These are phyloP conservation scores for Aspergillus bridgeri DNA, from an alignment of 495 filamentous ascomycete genomes.

Conservation along the genomic window DNA sequence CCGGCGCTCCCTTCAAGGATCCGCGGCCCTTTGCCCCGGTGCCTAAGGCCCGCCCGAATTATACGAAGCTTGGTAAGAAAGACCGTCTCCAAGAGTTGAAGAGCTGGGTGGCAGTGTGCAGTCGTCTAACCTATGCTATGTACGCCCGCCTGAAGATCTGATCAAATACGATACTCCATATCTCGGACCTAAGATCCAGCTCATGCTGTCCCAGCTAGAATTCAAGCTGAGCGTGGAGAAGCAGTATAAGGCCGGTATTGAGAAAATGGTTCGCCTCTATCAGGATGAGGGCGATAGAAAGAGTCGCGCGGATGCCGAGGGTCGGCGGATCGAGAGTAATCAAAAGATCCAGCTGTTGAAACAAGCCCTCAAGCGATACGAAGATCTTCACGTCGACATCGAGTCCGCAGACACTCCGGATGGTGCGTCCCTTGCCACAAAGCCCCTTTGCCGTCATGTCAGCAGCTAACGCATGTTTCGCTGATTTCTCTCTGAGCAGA, in stretches of 20 bases:
- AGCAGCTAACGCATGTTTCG: not conserved
- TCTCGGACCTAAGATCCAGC: conserved; percentile 94
- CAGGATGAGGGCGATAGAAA: conserved; percentile 98
- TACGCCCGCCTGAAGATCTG: conserved; percentile 61
- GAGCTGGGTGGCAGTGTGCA: not conserved
- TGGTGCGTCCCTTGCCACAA: conserved; percentile 52
- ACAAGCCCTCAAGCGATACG: conserved; percentile 93
- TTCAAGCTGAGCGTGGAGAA: conserved; percentile 99
- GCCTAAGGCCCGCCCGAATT: conserved; percentile 80
- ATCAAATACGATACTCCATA: conserved; percentile 98
- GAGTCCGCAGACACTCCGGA: conserved; percentile 77
- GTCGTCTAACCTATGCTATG: conserved; percentile 1
- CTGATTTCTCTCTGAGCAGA: conserved; percentile 49
- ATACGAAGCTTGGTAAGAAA: conserved; percentile 83
- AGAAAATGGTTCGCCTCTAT: conserved; percentile 99
- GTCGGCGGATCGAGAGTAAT: conserved; percentile 84
- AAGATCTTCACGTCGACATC: conserved; percentile 95
- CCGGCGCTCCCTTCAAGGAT: conserved; percentile 74
- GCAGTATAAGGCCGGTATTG: conserved; percentile 97
- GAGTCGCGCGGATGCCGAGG: conserved; percentile 88
- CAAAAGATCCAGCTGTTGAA: conserved; percentile 97
- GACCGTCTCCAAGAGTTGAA: not conserved
- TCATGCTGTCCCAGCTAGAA: conserved; percentile 97
- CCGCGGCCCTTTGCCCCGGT: conserved; percentile 64
- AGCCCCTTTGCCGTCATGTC: not conserved